Evolutionary conservation across 2,329 filamentous ascomycete species (phyloP).

Genomic region (Trichoderma hamatum): DNA sequence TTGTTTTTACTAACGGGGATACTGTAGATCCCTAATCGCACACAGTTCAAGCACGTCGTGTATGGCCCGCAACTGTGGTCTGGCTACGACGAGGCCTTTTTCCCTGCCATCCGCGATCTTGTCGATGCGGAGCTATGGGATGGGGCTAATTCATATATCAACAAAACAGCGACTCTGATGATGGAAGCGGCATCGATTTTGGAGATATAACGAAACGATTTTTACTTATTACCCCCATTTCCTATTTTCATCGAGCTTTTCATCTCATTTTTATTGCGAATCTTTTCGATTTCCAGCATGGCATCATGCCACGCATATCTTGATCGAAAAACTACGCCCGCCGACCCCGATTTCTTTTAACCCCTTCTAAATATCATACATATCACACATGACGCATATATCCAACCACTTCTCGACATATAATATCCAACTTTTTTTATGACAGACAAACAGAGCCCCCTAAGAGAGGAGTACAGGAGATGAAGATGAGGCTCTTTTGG

Average conservation of each 20-base stretch:
- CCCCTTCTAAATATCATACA: background rate
- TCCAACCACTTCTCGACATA: constrained; percentile 5
- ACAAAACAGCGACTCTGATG: constrained; percentile 72
- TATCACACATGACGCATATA: constrained; percentile 14
- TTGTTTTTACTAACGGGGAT: background rate
- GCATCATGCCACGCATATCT: background rate
- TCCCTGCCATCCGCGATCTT: constrained; percentile 80
- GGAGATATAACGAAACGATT: constrained; percentile 32
- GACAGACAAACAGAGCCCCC: background rate
- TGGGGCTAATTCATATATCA: constrained; percentile 66
- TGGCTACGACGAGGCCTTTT: constrained; percentile 40
- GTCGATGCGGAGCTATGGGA: constrained; percentile 73
- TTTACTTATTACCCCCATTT: background rate
- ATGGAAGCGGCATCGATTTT: constrained; percentile 56
- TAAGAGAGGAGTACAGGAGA: background rate
- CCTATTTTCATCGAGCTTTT: constrained; percentile 30
- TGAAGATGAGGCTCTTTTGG: background rate
- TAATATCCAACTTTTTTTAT: background rate
- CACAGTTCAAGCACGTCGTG: constrained; percentile 91
- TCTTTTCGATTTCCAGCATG: background rate
- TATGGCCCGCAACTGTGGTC: constrained; percentile 84
- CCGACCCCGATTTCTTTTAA: background rate
- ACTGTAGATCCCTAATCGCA: constrained; percentile 74
- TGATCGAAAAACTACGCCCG: background rate
- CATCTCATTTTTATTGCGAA: constrained; percentile 16